Evolutionary conservation across 768 basidiomycete genomes (phyloP).

Genomic region (Austroboletus eburneus): DNA sequence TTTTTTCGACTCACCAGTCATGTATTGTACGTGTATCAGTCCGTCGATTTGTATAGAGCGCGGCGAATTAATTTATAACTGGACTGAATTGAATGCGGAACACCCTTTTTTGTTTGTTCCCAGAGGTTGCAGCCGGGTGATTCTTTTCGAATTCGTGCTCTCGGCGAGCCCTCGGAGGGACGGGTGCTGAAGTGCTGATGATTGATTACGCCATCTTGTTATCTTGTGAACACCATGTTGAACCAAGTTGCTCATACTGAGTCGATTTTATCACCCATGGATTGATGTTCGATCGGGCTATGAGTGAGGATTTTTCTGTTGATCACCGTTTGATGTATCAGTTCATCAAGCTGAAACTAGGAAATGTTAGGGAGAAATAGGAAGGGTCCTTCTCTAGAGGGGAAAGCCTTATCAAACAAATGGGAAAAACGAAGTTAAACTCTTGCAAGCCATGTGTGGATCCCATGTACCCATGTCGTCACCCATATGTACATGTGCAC

Average conservation of each 20-base stretch:
- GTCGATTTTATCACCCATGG: background rate
- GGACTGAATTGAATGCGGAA: no score
- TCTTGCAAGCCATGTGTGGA: background rate
- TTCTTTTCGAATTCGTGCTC: background rate
- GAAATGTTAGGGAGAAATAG: background rate
- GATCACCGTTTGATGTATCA: conserved; percentile 2
- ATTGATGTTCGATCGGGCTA: background rate
- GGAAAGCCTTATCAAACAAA: no score
- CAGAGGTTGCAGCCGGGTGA: background rate
- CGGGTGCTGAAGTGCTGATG: background rate
- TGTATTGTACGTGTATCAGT: background rate
- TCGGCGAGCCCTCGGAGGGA: background rate
- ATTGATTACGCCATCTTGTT: background rate
- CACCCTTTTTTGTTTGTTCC: background rate
- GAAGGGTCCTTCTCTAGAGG: background rate
- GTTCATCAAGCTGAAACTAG: background rate
- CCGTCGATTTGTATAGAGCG: background rate
- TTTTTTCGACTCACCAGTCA: background rate
- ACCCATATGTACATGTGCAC: no score
- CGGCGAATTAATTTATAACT: background rate
- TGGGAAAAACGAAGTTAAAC: background rate
- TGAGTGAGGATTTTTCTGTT: background rate
- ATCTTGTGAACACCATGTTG: background rate
- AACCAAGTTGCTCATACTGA: background rate
- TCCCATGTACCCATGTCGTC: background rate